Evolutionary conservation across 1,284 basidiomycete species (phyloP).

Genomic region (Naganishia liquefaciens): DNA sequence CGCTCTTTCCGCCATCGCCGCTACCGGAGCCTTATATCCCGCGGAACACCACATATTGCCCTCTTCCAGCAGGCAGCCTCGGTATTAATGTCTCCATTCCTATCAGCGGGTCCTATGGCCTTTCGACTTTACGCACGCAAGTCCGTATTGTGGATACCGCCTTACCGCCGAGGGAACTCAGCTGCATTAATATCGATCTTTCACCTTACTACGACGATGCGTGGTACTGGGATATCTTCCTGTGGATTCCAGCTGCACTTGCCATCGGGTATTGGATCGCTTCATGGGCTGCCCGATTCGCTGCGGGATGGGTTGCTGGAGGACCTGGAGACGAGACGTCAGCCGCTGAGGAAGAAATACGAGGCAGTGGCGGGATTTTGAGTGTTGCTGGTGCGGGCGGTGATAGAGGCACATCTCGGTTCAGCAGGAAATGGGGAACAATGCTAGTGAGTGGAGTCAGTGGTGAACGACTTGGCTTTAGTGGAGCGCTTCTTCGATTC

Average conservation of each 20-base stretch:
- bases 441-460: slow-evolving; percentile 89
- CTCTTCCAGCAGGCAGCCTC: slow-evolving; percentile 71
- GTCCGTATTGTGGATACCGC: slow-evolving; percentile 84
- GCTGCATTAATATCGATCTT: slow-evolving; percentile 76
- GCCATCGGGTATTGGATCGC: slow-evolving; percentile 78
- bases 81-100: slow-evolving; percentile 77
- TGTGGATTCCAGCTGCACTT: slow-evolving; percentile 78
- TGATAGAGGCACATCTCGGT: slow-evolving; percentile 2
- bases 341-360: slow-evolving; percentile 54
- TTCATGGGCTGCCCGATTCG: slow-evolving; percentile 73
- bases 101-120: slow-evolving; percentile 65
- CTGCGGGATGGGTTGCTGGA: slow-evolving; percentile 69
- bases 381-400: slow-evolving; percentile 28
- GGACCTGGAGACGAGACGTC: slow-evolving; percentile 38
- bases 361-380: slow-evolving; percentile 58
- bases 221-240: slow-evolving; percentile 72
- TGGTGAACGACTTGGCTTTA: slow-evolving; percentile 80
- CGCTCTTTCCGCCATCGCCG: slow-evolving; percentile 71
- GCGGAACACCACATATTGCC: slow-evolving; percentile 66
- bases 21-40: slow-evolving; percentile 56
- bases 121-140: slow-evolving; percentile 80
- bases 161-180: slow-evolving; percentile 65
- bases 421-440: slow-evolving; percentile 66
- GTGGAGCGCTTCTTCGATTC: slow-evolving; percentile 83
- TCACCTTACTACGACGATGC: slow-evolving; percentile 69